Evolutionary conservation across 2,329 filamentous ascomycete genomes (phyloP), one percentile per base, ranked within the genome.

Genomic region (Ophidiomyces ophidiicola): DNA sequence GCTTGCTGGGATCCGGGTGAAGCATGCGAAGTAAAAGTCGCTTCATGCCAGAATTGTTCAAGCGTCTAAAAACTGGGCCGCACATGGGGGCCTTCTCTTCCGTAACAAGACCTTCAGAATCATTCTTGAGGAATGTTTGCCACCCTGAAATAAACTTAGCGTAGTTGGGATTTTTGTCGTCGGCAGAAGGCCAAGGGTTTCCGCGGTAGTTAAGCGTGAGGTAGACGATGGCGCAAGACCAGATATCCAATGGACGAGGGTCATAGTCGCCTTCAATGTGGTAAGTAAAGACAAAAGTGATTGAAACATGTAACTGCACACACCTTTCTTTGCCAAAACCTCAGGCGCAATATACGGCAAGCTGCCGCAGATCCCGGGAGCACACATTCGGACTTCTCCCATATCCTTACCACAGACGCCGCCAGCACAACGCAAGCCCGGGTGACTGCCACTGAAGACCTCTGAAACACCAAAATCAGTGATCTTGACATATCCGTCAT

Each of bases 401-500:
- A 87, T 84, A 48, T 78, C 73, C 53, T 73, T 72, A 33, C 80
- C 82, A 57, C 81, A 87, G 52, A 81, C 71, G 40, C 82, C 81
- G 36, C 76, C 76, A 8, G 81, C 73, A 50, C 80, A 75, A 44
- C 81, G 72, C 28, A 86, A 63, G 20, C 84, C 85, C 0, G 84
- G 85, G 57, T 92, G 84, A 36, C 78, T 78, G 26, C 84, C 85
- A 39, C 71, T 75, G 54, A 93, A 93, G 12, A 92, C 81, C 55
- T 90, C 83, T 0, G 83, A 86, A 10, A 88, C 82, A 38, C 86
- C 86, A 62, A 94, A 93, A 57, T 94, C 86, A 35, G 84, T 86
- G 44, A 94, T 87, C 63, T 93, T 93, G 41, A 93, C 69, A 57
- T 84, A 80, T 54, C 84, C 84, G 43, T 85, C 76, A 50, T 76